These are phyloP conservation scores for Schizopora paradoxa DNA, from an alignment of 1,284 basidiomycete genomes.

Conservation along the genomic window DNA sequence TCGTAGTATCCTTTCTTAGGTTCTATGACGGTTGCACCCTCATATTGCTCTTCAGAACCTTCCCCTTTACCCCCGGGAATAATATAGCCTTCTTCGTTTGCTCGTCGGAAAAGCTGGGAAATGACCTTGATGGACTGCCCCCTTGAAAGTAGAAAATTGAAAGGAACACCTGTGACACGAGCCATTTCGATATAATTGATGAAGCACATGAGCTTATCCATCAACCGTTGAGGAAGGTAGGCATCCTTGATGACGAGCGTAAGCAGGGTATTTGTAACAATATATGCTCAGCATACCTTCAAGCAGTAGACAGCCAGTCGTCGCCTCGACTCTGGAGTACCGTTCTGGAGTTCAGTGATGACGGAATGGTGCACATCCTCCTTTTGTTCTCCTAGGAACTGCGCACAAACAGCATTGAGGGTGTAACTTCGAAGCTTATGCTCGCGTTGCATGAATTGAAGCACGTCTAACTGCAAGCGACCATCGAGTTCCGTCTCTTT, in stretches of 20 bases:
- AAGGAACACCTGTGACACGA: constrained; percentile 95
- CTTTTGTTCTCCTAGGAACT: constrained; percentile 95
- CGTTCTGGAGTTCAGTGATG: constrained; percentile 94
- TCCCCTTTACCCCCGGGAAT: constrained; percentile 81
- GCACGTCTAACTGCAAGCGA: constrained; percentile 85
- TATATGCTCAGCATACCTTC: constrained; percentile 55
- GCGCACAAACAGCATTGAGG: constrained; percentile 92
- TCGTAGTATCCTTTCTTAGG: constrained; percentile 93
- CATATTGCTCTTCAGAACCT: constrained; percentile 90
- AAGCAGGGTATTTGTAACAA: not conserved
- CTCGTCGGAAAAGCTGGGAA: constrained; percentile 87
- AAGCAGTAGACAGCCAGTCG: constrained; percentile 93
- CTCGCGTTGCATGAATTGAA: constrained; percentile 96
- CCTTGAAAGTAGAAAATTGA: constrained; percentile 86
- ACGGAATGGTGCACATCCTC: constrained; percentile 97
- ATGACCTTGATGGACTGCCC: constrained; percentile 97
- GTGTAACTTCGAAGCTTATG: constrained; percentile 94
- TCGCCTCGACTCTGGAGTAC: constrained; percentile 83
- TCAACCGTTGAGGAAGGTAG: constrained; percentile 87
- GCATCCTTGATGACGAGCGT: constrained; percentile 81
- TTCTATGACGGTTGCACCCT: constrained; percentile 96
- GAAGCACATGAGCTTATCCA: constrained; percentile 97
- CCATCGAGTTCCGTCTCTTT: constrained; percentile 90
- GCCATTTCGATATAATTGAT: constrained; percentile 96
- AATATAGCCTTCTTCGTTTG: constrained; percentile 83